phyloP scores from a whole-genome alignment of 805 yeast species.

The Saccharomycopsis vini region DNA sequence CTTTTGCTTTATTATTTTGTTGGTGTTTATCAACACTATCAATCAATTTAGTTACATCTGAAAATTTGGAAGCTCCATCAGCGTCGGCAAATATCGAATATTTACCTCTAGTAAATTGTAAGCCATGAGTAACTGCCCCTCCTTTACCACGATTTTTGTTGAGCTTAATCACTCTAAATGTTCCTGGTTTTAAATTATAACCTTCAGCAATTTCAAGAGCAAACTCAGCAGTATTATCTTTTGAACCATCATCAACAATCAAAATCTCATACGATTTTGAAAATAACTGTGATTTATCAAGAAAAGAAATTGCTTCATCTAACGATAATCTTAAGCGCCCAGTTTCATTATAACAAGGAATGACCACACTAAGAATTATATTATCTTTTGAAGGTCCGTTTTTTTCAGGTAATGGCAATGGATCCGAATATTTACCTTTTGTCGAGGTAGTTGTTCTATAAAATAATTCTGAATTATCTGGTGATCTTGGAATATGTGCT shows the following conservation, averaged over 20 bases:
- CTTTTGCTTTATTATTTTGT: constrained; percentile 19
- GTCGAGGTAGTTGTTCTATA: constrained; percentile 11
- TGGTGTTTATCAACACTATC: constrained; percentile 27
- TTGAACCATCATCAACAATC: constrained; percentile 87
- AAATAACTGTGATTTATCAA: constrained; percentile 29
- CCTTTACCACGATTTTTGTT: constrained; percentile 84
- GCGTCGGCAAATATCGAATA: constrained; percentile 90
- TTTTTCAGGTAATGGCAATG: constrained; percentile 8
- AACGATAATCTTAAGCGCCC: constrained; percentile 62
- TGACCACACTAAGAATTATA: constrained; percentile 37
- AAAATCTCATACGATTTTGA: constrained; percentile 59
- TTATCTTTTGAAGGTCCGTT: constrained; percentile 4
- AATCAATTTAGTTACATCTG: constrained; percentile 51
- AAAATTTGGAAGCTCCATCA: constrained; percentile 86
- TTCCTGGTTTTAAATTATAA: constrained; percentile 43
- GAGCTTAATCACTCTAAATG: constrained; percentile 62
- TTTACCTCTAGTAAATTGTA: constrained; percentile 64
- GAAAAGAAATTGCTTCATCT: constrained; percentile 52
- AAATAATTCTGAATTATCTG: constrained; percentile 10
- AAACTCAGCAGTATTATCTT: constrained; percentile 65
- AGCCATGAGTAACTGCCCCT: constrained; percentile 94
- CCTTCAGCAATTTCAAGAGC: constrained; percentile 52
- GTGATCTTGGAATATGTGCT: constrained; percentile 17
- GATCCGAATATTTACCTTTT: constrained; percentile 8
- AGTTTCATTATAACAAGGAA: constrained; percentile 92